Conservation (phyloP, 805 yeast genomes). For the Maudiozyma barnettii region DNA sequence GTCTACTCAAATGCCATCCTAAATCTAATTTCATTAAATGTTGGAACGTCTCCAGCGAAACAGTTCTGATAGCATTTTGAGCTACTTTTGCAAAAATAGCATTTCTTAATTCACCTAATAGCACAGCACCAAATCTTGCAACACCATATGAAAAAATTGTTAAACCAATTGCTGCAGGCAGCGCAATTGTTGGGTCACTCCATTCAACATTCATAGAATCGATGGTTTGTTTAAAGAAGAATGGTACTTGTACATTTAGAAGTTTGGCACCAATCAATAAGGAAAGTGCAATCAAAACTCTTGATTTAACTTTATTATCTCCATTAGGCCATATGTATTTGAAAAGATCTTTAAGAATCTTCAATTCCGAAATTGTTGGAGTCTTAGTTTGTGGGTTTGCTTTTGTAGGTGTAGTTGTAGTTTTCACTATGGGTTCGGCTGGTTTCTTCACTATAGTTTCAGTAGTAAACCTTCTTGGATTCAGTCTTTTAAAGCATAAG, state of each 20-base stretch:
- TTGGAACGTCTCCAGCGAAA: slow-evolving; percentile 76
- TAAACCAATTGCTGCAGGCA: slow-evolving; percentile 46
- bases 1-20: slow-evolving; percentile 81
- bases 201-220: slow-evolving; percentile 92
- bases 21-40: slow-evolving; percentile 79
- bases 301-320: slow-evolving; percentile 50
- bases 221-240: slow-evolving; percentile 78
- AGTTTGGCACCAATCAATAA: slow-evolving; percentile 73
- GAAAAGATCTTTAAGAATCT: slow-evolving; percentile 54
- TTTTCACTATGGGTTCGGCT: neutral
- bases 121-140: slow-evolving; percentile 87
- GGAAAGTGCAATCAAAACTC: slow-evolving; percentile 69
- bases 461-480: neutral
- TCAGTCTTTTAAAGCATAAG: neutral
- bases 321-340: slow-evolving; percentile 76
- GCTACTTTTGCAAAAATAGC: slow-evolving; percentile 95
- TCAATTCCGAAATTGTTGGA: slow-evolving; percentile 32
- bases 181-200: slow-evolving; percentile 54
- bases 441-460: neutral
- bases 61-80: slow-evolving; percentile 84
- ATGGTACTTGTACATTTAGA: slow-evolving; percentile 91
- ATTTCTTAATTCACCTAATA: slow-evolving; percentile 89
- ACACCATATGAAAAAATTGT: slow-evolving; percentile 80
- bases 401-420: neutral
- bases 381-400: neutral